Conservation (phyloP, 1,139 yeast genomes). For the Saccharomyces hybrid region DNA sequence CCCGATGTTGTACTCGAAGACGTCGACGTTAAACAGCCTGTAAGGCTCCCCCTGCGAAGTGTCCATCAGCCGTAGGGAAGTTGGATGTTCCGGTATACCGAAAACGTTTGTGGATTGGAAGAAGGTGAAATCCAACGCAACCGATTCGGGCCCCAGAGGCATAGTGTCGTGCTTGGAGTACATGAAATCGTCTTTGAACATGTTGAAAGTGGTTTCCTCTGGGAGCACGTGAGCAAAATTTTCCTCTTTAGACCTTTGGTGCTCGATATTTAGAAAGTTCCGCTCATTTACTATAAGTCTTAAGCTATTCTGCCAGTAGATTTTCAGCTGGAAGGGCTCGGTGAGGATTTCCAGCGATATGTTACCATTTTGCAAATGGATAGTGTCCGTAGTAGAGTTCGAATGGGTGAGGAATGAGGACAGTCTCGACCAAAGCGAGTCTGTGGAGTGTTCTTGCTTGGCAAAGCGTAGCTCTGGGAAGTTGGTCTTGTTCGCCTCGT, state of each 20-base stretch:
- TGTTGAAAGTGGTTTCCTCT: conserved; percentile 50
- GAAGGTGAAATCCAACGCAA: conserved; percentile 71
- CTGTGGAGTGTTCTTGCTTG: background rate
- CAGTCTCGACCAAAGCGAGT: background rate
- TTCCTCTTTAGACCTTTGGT: conserved; percentile 45
- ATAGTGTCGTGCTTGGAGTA: conserved; percentile 54
- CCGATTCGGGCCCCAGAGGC: conserved; percentile 85
- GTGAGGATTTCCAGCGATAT: conserved; percentile 35
- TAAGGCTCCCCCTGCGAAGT: conserved; percentile 66
- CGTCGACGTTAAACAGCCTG: conserved; percentile 84
- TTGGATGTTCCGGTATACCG: conserved; percentile 97
- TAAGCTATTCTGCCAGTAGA: conserved; percentile 38
- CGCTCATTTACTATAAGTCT: conserved; percentile 61
- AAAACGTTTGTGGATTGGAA: conserved; percentile 54
- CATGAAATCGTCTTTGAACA: conserved; percentile 52
- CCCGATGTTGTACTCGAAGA: conserved; percentile 80
- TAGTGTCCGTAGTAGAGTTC: conserved; percentile 1
- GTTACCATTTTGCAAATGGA: conserved; percentile 38
- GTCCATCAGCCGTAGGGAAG: conserved; percentile 56
- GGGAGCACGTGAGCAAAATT: conserved; percentile 35
- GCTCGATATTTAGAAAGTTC: conserved; percentile 70
- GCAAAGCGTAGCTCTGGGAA: background rate
- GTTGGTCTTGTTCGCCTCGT: background rate
- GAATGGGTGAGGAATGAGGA: background rate
- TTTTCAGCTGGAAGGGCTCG: conserved; percentile 46